A percentile compares a stretch with the other conserved stretches of the same genome.
Conservation (phyloP, 192 early-diverging fungal species). For the Chytriomyces sp. region DNA sequence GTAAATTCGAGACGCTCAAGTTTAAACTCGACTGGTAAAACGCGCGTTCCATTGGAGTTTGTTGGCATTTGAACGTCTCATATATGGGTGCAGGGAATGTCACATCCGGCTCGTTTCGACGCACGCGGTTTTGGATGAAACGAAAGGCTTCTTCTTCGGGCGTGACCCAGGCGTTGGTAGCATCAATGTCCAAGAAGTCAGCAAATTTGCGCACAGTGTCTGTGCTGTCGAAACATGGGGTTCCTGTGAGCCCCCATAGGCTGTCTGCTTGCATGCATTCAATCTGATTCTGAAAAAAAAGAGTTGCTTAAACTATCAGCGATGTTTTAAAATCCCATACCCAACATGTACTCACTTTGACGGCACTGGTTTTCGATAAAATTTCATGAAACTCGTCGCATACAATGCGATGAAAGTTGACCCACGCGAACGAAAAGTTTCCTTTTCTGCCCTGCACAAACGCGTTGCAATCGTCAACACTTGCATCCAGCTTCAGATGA, state of each 20-base stretch:
- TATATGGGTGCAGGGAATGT: conserved; percentile 14
- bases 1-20: neutral
- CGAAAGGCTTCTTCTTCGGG: neutral
- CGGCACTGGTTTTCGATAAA: neutral
- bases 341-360: neutral
- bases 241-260: neutral
- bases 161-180: neutral
- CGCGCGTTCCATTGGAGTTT: conserved; percentile 9
- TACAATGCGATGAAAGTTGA: conserved; percentile 27
- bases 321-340: too few species aligned
- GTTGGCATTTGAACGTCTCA: neutral
- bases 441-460: neutral
- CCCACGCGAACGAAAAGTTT: conserved; percentile 20
- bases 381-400: conserved; percentile 32
- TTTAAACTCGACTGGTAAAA: conserved; percentile 18
- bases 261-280: conserved; percentile 13
- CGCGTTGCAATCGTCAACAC: neutral
- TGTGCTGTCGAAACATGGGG: neutral
- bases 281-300: neutral
- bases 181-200: conserved; percentile 22
- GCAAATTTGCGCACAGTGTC: neutral
- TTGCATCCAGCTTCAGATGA: too few species aligned
- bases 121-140: conserved; percentile 22
- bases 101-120: conserved; percentile 16
- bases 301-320: too few species aligned